Conservation (phyloP, 257 asterid genomes). For the Nicotiana obtusifolia region DNA sequence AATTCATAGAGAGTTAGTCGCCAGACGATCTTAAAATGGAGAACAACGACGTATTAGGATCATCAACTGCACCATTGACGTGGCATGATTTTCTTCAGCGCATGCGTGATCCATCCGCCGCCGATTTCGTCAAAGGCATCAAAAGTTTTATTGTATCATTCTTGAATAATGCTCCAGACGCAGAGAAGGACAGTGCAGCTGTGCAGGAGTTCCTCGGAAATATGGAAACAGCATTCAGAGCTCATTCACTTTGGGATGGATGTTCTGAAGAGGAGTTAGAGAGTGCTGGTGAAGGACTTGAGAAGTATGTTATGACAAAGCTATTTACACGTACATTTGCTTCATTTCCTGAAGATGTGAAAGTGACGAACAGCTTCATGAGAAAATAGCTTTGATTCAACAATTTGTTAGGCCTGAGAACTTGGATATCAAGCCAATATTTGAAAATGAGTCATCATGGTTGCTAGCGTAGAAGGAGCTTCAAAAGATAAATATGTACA, state of each 20-base stretch:
- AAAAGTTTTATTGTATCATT: constrained; percentile 92
- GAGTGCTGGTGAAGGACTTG: constrained; percentile 96
- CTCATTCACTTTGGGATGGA: constrained; percentile 92
- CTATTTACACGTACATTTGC: constrained; percentile 66
- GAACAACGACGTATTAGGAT: constrained; percentile 66
- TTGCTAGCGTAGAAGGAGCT: constrained; percentile 98
- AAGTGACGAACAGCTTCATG: constrained; percentile 67
- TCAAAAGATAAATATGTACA: constrained; percentile 93
- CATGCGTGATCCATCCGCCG: constrained; percentile 96
- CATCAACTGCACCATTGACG: constrained; percentile 85
- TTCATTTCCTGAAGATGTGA: constrained; percentile 79
- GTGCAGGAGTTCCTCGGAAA: constrained; percentile 80
- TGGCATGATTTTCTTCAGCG: constrained; percentile 98
- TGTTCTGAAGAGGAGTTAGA: constrained; percentile 92
- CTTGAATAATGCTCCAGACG: constrained; percentile 70
- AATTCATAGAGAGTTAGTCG: constrained; percentile 1
- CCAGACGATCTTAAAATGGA: constrained; percentile 54
- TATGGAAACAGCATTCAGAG: constrained; percentile 92
- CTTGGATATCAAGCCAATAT: constrained; percentile 70
- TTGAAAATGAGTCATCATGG: constrained; percentile 84
- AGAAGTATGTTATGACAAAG: constrained; percentile 90
- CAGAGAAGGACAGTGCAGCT: constrained; percentile 80
- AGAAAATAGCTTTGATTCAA: constrained; percentile 73
- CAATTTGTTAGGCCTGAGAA: constrained; percentile 85
- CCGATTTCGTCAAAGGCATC: constrained; percentile 87